Conservation (phyloP, 805 yeast species). For the Candida berthetii region DNA sequence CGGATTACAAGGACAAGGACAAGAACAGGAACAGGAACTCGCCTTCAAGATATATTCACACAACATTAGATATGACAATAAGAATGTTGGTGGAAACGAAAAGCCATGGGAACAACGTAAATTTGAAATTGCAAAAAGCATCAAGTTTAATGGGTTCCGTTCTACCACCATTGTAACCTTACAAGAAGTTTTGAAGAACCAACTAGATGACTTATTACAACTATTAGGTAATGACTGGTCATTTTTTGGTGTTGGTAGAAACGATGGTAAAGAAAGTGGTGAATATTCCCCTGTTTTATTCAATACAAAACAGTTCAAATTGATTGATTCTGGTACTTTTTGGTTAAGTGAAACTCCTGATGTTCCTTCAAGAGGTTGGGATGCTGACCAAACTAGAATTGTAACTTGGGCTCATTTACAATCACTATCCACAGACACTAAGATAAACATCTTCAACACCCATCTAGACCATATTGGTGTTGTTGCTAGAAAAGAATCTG, state of each 20-base stretch:
- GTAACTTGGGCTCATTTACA: slow-evolving; percentile 27
- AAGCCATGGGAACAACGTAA: slow-evolving; percentile 38
- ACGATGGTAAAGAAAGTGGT: slow-evolving; percentile 42
- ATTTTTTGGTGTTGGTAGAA: slow-evolving; percentile 45
- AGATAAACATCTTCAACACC: slow-evolving; percentile 32
- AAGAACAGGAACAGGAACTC: not conserved
- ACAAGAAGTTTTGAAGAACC: slow-evolving; percentile 43
- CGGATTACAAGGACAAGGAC: too few relatives aligned
- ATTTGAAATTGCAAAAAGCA: slow-evolving; percentile 30
- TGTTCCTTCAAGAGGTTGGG: slow-evolving; percentile 46
- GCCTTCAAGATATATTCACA: slow-evolving; percentile 29
- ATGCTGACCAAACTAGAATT: slow-evolving; percentile 35
- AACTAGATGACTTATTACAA: slow-evolving; percentile 35
- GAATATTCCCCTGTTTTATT: slow-evolving; percentile 46
- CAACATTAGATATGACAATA: slow-evolving; percentile 39
- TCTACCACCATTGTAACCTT: slow-evolving; percentile 34
- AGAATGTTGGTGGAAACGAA: slow-evolving; percentile 30
- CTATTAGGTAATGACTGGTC: slow-evolving; percentile 30
- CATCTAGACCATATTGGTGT: slow-evolving; percentile 46
- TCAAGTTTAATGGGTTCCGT: slow-evolving; percentile 29
- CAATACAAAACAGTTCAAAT: slow-evolving; percentile 28
- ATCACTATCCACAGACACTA: slow-evolving; percentile 12
- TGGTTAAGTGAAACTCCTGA: slow-evolving; percentile 54
- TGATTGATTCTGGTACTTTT: slow-evolving; percentile 34
- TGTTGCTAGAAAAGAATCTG: slow-evolving; percentile 37